Base-by-base conservation (phyloP, 2,329 filamentous ascomycete species). In the Furcasterigmium sp. region DNA sequence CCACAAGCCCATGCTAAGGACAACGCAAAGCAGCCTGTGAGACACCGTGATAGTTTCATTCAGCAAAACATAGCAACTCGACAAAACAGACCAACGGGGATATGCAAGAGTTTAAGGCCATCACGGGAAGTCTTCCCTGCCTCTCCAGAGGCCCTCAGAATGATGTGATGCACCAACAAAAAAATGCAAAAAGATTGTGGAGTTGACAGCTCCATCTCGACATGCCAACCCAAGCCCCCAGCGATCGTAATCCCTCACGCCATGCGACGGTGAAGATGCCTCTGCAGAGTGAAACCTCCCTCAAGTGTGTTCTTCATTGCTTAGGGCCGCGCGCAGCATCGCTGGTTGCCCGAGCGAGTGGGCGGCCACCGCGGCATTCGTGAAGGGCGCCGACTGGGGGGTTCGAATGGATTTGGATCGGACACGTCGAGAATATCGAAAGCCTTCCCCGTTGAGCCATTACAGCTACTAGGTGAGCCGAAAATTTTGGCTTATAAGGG, bases 221-320 rank as follows among this genome's bases (percentile, higher is more conserved):
- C 59, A 61, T 60, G 57, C 65, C 65, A 70, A 66, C 70, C 73
- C 78, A 82, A 66, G 64, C 76, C 76, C 75, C 70, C 61, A 70
- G 67, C 72, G 69, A 72, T 73, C 78, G 80, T 82, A 64, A 75
- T 84, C 80, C 80, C 79, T 66, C 70, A 68, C 79, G 81, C 81
- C 80, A 84, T 72, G 72, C 73, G 74, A 82, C 77, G 80, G 80
- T 78, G 79, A 76, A 79, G 73, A 80, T 70, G 63, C 63, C 80
- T 83, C 77, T 84, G 80, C 80, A 81, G 78, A 82, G 80, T 84
- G 76, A 84, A 67, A 45, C 80, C 80, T 82, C 80, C 75, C 81
- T 84, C 72, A 80, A 83, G 80, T 56, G 61, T 84, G 57, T 69
- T 78, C 76, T 78, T 76, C 80, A 82, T 77, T 79, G 76, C 80